Conservation (phyloP, 1,139 yeast species). For the Protomyces macrosporus region DNA sequence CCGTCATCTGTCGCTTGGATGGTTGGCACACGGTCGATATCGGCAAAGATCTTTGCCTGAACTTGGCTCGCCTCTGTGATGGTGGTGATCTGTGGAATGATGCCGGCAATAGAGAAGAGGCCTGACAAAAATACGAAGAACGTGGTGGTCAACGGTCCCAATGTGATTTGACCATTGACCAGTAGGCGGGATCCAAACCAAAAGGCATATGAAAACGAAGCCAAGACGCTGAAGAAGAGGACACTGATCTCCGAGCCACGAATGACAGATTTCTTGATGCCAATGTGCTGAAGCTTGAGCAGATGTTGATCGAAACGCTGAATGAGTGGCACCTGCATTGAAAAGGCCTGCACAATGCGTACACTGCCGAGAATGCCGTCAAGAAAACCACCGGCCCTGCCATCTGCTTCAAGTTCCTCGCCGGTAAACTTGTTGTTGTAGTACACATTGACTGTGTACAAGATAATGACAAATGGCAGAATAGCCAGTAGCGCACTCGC, state of each 20-base stretch:
- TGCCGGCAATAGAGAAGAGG: conserved; percentile 42
- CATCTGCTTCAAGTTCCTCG: conserved; percentile 37
- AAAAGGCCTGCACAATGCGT: conserved; percentile 45
- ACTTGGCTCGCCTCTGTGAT: conserved; percentile 43
- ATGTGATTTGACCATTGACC: conserved; percentile 21
- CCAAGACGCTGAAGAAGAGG: conserved; percentile 32
- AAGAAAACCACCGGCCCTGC: conserved; percentile 42
- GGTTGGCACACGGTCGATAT: conserved; percentile 38
- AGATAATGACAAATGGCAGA: conserved; percentile 41
- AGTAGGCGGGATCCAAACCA: conserved; percentile 41
- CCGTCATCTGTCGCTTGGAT: conserved; percentile 12
- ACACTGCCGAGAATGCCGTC: conserved; percentile 45
- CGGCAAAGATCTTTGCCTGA: conserved; percentile 42
- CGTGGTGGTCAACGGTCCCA: conserved; percentile 31
- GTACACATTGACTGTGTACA: conserved; percentile 33
- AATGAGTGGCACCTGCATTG: conserved; percentile 42
- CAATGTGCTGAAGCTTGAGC: conserved; percentile 35
- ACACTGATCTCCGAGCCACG: conserved; percentile 38
- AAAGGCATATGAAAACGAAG: conserved; percentile 41
- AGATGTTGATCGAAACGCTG: conserved; percentile 39
- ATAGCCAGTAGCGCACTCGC: conserved; percentile 41
- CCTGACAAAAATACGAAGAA: conserved; percentile 39
- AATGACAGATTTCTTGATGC: conserved; percentile 37
- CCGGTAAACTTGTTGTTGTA: conserved; percentile 38
- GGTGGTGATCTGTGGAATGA: conserved; percentile 43